phyloP scores from a whole-genome alignment of 2,329 filamentous ascomycete genomes.

The Aspergillus alliaceus region DNA sequence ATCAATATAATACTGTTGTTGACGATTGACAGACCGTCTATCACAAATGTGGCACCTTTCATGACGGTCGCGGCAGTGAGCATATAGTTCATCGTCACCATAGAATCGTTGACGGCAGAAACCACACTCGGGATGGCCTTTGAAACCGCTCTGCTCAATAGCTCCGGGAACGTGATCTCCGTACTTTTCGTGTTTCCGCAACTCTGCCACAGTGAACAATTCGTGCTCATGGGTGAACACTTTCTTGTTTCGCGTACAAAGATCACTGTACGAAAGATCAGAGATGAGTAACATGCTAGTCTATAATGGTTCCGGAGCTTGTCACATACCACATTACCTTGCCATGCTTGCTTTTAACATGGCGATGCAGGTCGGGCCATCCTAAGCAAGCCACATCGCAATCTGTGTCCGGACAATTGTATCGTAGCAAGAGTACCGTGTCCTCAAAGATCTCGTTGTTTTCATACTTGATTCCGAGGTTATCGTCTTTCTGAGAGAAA shows the following conservation, averaged over 20 bases:
- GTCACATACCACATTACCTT: conserved; percentile 76
- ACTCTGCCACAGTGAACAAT: conserved; percentile 76
- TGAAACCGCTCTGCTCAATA: conserved; percentile 91
- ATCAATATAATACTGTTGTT: conserved; percentile 88
- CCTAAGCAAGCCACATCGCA: conserved; percentile 84
- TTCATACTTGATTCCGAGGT: conserved; percentile 88
- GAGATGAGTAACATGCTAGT: conserved; percentile 1
- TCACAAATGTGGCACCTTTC: conserved; percentile 96
- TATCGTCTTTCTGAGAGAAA: conserved; percentile 76
- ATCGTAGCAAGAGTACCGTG: conserved; percentile 80
- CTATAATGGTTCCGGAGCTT: background rate
- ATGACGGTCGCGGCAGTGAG: conserved; percentile 90
- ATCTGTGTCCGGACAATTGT: conserved; percentile 85
- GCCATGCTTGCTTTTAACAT: conserved; percentile 78
- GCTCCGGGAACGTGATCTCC: conserved; percentile 91
- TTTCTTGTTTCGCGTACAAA: conserved; percentile 93
- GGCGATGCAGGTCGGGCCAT: conserved; percentile 75
- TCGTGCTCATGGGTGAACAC: conserved; percentile 98
- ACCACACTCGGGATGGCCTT: conserved; percentile 88
- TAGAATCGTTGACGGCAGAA: conserved; percentile 94
- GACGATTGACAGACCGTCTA: conserved; percentile 58
- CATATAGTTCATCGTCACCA: conserved; percentile 90
- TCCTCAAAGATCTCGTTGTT: conserved; percentile 88
- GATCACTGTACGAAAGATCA: conserved; percentile 55
- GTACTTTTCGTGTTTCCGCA: conserved; percentile 83